Evolutionary conservation across 2,329 filamentous ascomycete species (phyloP).

Genomic region (Verticillium nonalfalfae): DNA sequence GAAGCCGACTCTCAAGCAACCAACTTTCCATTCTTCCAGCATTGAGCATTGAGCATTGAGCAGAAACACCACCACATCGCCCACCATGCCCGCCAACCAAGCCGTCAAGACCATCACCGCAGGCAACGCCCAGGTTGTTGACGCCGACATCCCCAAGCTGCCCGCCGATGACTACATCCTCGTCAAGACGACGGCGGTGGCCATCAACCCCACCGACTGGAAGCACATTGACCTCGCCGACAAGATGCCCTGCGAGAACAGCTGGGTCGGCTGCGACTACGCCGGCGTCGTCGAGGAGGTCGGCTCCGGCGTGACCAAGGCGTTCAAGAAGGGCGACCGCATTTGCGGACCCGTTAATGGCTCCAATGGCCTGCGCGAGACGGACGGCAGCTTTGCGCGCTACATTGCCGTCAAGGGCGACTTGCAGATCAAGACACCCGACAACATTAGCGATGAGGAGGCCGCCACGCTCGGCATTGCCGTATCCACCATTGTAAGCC

Average conservation of each 20-base stretch:
- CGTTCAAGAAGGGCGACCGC: slow-evolving; percentile 40
- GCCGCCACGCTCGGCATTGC: slow-evolving; percentile 38
- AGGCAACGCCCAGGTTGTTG: slow-evolving; percentile 22
- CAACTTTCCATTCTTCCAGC: neutral
- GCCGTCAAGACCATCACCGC: slow-evolving; percentile 10
- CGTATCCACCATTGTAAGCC: slow-evolving; percentile 31
- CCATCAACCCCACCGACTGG: slow-evolving; percentile 29
- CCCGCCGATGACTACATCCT: slow-evolving; percentile 21
- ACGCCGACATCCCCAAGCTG: slow-evolving; percentile 12
- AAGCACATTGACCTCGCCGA: slow-evolving; percentile 21
- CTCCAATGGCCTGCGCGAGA: slow-evolving; percentile 14
- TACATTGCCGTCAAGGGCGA: slow-evolving; percentile 30
- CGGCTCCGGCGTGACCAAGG: slow-evolving; percentile 32
- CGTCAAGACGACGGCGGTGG: slow-evolving; percentile 26
- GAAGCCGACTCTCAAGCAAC: too few relatives aligned
- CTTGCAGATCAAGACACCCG: slow-evolving; percentile 35
- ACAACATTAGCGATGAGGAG: slow-evolving; percentile 36
- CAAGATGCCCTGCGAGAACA: slow-evolving; percentile 10
- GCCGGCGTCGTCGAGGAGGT: slow-evolving; percentile 39
- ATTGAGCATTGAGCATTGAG: neutral
- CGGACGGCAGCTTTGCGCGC: slow-evolving; percentile 35
- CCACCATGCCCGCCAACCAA: slow-evolving; percentile 10
- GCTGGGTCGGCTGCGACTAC: slow-evolving; percentile 36
- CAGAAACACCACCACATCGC: neutral
- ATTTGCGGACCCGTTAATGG: slow-evolving; percentile 34